Conservation (phyloP, 2,329 filamentous ascomycete species). For the Pseudopithomyces maydicus region DNA sequence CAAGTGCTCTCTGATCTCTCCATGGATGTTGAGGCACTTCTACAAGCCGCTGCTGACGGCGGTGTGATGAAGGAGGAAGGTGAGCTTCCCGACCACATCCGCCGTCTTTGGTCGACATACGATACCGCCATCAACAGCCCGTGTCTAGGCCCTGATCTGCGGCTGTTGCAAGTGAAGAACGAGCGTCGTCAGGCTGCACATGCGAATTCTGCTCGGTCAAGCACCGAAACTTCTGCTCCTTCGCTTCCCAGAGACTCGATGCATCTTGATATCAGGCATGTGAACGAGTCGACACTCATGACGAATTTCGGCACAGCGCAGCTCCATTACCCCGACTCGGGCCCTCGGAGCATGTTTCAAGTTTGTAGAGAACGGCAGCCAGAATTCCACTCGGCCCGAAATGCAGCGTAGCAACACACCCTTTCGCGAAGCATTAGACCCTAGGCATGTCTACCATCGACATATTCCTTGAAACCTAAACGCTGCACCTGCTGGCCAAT, state of each 20-base stretch:
- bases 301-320: neutral
- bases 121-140: slow-evolving; percentile 22
- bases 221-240: neutral
- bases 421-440: neutral
- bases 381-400: neutral
- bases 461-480: neutral
- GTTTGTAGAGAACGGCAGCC: slow-evolving; percentile 1
- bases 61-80: slow-evolving; percentile 20
- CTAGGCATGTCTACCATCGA: neutral
- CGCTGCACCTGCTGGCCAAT: neutral
- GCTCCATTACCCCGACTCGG: neutral
- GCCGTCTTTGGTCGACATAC: slow-evolving; percentile 22
- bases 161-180: slow-evolving; percentile 25
- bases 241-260: neutral
- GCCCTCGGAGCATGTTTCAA: neutral
- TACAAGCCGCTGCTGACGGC: slow-evolving; percentile 15
- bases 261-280: neutral
- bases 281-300: neutral
- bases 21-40: slow-evolving; percentile 23
- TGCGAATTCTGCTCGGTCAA: neutral
- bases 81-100: slow-evolving; percentile 21
- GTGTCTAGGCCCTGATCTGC: slow-evolving; percentile 22
- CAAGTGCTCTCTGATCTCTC: slow-evolving; percentile 28
- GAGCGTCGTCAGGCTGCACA: slow-evolving; percentile 14
- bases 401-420: neutral